Percentiles rank a stretch among this genome's conserved stretches.
phyloP scores from a whole-genome alignment of 2,329 filamentous ascomycete species.

The Colletotrichum noveboracense region DNA sequence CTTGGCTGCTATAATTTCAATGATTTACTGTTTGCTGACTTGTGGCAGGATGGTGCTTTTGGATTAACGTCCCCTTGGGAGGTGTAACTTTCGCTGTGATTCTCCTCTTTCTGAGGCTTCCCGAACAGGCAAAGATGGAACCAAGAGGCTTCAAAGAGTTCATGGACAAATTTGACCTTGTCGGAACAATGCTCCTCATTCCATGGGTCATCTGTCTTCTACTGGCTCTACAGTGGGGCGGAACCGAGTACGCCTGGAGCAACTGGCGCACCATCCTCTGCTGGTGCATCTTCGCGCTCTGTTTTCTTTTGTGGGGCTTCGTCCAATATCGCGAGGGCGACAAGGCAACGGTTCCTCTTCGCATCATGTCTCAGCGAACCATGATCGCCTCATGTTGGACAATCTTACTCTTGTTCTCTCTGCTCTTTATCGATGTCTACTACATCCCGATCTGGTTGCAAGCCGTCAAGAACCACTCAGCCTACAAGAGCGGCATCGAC shows the following conservation, averaged over 20 bases:
- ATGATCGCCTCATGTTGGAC: not conserved
- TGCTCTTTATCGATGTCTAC: not conserved
- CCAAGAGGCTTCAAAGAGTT: slow-evolving; percentile 30
- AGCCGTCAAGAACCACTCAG: not conserved
- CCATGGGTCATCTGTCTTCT: not conserved
- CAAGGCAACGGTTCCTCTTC: slow-evolving; percentile 52
- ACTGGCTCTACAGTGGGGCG: not conserved
- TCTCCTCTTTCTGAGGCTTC: slow-evolving; percentile 48
- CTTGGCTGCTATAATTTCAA: not conserved
- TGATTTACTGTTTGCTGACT: not conserved
- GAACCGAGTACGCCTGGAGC: slow-evolving; percentile 20
- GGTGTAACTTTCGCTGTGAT: slow-evolving; percentile 43
- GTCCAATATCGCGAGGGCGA: slow-evolving; percentile 60
- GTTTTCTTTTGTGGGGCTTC: slow-evolving; percentile 55
- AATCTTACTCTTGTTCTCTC: not conserved
- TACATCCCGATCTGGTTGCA: not conserved
- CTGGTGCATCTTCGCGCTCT: slow-evolving; percentile 54
- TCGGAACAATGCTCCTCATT: not conserved
- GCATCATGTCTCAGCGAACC: slow-evolving; percentile 42
- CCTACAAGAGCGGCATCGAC: not conserved
- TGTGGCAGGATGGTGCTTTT: slow-evolving; percentile 48
- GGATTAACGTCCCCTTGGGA: slow-evolving; percentile 48
- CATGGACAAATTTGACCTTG: slow-evolving; percentile 33
- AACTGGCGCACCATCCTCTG: slow-evolving; percentile 52
- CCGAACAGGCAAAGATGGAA: slow-evolving; percentile 30